Evolutionary conservation across 2,329 filamentous ascomycete species (phyloP).

Genomic region (Cadophora gregata): DNA sequence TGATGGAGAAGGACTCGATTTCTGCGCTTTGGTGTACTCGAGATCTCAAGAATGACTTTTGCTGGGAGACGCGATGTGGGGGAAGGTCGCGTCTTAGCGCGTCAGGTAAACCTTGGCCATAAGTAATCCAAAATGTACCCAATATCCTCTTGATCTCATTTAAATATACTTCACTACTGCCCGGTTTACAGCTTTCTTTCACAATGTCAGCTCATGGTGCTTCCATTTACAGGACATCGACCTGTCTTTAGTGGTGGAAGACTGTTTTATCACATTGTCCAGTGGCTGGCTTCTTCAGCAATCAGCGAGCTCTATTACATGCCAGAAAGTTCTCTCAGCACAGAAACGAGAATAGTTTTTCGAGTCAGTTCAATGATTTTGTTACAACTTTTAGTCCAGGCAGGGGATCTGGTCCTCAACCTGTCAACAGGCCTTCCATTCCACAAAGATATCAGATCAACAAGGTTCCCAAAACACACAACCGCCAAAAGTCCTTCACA

Average conservation of each 20-base stretch:
- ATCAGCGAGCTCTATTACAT: too few species aligned
- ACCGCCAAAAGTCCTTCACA: neutral
- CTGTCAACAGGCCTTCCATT: neutral
- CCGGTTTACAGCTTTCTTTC: too few species aligned
- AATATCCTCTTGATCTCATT: neutral
- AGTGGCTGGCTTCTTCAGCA: too few species aligned
- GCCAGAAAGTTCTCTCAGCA: too few species aligned
- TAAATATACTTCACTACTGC: too few species aligned
- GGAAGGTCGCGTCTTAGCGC: conserved; percentile 23
- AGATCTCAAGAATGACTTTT: neutral
- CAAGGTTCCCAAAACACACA: too few species aligned
- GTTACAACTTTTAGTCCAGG: neutral
- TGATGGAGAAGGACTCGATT: neutral
- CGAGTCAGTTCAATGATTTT: neutral
- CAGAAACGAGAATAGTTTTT: neutral
- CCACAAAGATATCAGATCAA: neutral
- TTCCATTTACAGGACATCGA: too few species aligned
- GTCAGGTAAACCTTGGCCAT: neutral
- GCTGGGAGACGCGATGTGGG: conserved; percentile 26
- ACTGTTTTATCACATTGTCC: too few species aligned
- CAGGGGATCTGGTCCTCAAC: neutral
- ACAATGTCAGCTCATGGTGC: too few species aligned
- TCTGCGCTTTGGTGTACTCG: neutral
- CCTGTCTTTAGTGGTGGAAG: too few species aligned
- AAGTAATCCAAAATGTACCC: too few species aligned